Conservation (phyloP, 106 monocot species). For the Phalaenopsis aphrodite region DNA sequence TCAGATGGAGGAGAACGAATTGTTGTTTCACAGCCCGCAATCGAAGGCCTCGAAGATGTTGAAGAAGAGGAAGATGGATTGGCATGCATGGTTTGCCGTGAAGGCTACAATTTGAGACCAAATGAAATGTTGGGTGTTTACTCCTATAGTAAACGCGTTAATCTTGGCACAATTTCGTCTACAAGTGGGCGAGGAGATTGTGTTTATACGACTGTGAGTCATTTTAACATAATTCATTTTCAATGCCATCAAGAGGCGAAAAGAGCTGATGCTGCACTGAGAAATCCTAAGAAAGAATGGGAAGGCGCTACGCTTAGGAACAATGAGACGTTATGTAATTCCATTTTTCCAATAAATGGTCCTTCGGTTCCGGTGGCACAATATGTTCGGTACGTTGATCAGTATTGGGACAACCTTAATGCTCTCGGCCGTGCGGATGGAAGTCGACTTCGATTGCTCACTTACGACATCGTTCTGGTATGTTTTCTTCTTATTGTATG, state of each 20-base stretch:
- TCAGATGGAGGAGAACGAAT: slow-evolving; percentile 89
- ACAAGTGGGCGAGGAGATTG: slow-evolving; percentile 59
- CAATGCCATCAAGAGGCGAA: slow-evolving; percentile 99
- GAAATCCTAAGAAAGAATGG: slow-evolving; percentile 98
- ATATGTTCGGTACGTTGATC: slow-evolving; percentile 78
- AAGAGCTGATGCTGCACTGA: slow-evolving; percentile 81
- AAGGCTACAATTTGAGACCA: slow-evolving; percentile 84
- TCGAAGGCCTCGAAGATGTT: slow-evolving; percentile 95
- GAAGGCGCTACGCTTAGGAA: slow-evolving; percentile 94
- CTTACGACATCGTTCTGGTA: slow-evolving; percentile 95
- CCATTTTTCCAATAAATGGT: slow-evolving; percentile 82
- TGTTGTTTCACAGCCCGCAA: slow-evolving; percentile 60
- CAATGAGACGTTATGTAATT: slow-evolving; percentile 92
- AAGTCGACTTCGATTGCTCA: slow-evolving; percentile 59
- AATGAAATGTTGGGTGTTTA: slow-evolving; percentile 92
- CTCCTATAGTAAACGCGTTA: slow-evolving; percentile 85
- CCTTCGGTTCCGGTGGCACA: slow-evolving; percentile 74
- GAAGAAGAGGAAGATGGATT: slow-evolving; percentile 89
- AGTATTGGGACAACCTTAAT: slow-evolving; percentile 92
- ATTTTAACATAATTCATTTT: slow-evolving; percentile 97
- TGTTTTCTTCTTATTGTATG: neutral
- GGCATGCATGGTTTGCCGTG: slow-evolving; percentile 98
- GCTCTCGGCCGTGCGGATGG: slow-evolving; percentile 91
- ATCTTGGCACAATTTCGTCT: slow-evolving; percentile 51
- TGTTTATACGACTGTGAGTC: slow-evolving; percentile 95